Base-by-base conservation (phyloP, 345 rosid genomes). In the Lepidium sativum region DNA sequence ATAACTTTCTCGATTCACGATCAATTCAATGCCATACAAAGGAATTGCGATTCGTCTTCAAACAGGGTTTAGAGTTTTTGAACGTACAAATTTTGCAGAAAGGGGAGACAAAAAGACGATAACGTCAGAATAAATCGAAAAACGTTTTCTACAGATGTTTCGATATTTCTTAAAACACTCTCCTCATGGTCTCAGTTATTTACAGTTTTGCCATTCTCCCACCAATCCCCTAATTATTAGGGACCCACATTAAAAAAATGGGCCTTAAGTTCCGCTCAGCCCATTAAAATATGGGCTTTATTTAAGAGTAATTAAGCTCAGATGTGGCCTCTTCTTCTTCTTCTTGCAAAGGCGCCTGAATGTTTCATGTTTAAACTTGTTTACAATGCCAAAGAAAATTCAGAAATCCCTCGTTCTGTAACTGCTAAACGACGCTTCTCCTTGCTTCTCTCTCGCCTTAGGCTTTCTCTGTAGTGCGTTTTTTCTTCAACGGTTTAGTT, bases 361-460 rank as follows among this genome's bases (percentile, higher is more conserved):
- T 45, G 18, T 23, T 25, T 21, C 6, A n/a, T 31, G 57, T 49
- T 39, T 40, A 52, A 53, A 27, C 29, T 2, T 23, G 4, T 47
- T 41, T 3, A 38, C 63, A 0, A 81, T 76, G 84, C 37, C 73
- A 12, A 55, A 25, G 5, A 77, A 60, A 60, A 9, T 59, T 4
- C 70, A 52, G 13, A 80, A 64, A 76, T 59, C 76, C 8, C 67
- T 75, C 9, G 0, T 38, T 35, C 50, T n/a, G n/a, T n/a, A n/a
- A n/a, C n/a, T n/a, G n/a, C n/a, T n/a, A n/a, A n/a, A n/a, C n/a
- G n/a, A n/a, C n/a, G n/a, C n/a, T 20, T 20, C 21, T 20, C 21
- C 21, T 1, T 20, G 21, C 21, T 20, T 20, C 21, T 20, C 21
- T 20, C 21, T 20, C 21, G 21, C 21, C 21, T 20, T 20, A 20